Base-by-base conservation (phyloP, 177 flowering plant genomes). In the Vitis hybrid region DNA sequence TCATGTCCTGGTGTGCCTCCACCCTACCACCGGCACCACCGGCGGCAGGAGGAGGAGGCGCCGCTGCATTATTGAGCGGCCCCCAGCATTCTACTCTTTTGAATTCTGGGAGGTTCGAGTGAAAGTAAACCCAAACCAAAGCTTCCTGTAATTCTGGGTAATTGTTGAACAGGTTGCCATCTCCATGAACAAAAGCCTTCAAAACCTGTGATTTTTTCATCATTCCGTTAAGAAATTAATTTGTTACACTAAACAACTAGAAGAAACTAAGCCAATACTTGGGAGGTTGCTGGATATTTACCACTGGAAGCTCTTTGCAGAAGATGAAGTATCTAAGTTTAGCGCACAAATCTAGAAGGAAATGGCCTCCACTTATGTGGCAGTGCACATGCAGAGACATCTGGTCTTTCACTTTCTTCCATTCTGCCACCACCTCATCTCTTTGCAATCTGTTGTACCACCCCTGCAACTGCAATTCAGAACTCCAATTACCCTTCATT, bases 311-410 rank as follows among this genome's bases (percentile, higher is more conserved):
- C 61, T 94, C 98, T 77, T 90, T 94, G 90, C 77, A 80, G 87
- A 94, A 94, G 83, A 94, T 94, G 91, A 81, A 90, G 80, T 81
- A 89, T 82, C 98, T 80, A 29, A 94, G 87, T 67, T 68, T 82
- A 7, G 97, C 93, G 71, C 67, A 82, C 61, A 88, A 64, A 68
- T 94, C 88, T 22, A 94, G 56, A 0, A 94, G 77, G 74, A 89
- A 85, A 76, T 92, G 97, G 61, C 97, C 97, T 45, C 98, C 98
- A 72, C 97, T 94, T 66, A 94, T 90, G 81, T 94, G 97, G 71
- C 97, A 90, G 75, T 94, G 97, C 73, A 94, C 98, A 76, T 94
- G 97, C 1, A 92, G 87, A 29, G 97, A 92, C 98, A 94, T 92
- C 59, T 83, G 88, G 26, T 80, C 98, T 76, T 88, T 84, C 2